phyloP scores from a whole-genome alignment of 495 filamentous ascomycete species.

The Penicillium psychrofluorescens region DNA sequence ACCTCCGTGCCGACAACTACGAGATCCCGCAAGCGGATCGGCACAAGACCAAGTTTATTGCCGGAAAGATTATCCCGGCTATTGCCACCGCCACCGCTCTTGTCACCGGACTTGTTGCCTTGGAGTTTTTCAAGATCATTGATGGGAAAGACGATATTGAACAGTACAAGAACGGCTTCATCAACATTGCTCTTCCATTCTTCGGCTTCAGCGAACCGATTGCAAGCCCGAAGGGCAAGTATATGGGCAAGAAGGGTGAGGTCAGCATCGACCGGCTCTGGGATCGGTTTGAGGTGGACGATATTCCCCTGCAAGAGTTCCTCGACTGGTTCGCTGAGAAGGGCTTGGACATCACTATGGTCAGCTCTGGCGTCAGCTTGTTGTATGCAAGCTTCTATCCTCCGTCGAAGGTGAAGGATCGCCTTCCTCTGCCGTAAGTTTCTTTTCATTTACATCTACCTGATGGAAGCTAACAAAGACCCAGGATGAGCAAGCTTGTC shows the following conservation, averaged over 20 bases:
- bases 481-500: conserved; percentile 77
- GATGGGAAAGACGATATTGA: conserved; percentile 93
- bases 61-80: conserved; percentile 98
- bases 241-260: conserved; percentile 64
- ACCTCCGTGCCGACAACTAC: conserved; percentile 96
- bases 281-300: conserved; percentile 91
- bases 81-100: conserved; percentile 97
- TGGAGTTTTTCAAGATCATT: conserved; percentile 94
- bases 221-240: conserved; percentile 83
- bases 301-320: conserved; percentile 80
- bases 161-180: conserved; percentile 98
- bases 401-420: conserved; percentile 80
- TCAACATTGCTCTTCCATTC: conserved; percentile 95
- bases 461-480: conserved; percentile 2
- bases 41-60: conserved; percentile 99
- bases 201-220: conserved; percentile 98
- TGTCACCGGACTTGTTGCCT: conserved; percentile 84
- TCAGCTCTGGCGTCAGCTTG: conserved; percentile 91
- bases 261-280: conserved; percentile 90
- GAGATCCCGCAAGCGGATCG: conserved; percentile 85
- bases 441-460: neutral
- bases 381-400: conserved; percentile 96
- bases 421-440: conserved; percentile 59
- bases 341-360: conserved; percentile 81
- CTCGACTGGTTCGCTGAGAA: conserved; percentile 70